A percentile compares a stretch with the other conserved stretches of the same genome.
phyloP scores from a whole-genome alignment of 2,329 filamentous ascomycete genomes.

The Pestalotiopsis sp. region DNA sequence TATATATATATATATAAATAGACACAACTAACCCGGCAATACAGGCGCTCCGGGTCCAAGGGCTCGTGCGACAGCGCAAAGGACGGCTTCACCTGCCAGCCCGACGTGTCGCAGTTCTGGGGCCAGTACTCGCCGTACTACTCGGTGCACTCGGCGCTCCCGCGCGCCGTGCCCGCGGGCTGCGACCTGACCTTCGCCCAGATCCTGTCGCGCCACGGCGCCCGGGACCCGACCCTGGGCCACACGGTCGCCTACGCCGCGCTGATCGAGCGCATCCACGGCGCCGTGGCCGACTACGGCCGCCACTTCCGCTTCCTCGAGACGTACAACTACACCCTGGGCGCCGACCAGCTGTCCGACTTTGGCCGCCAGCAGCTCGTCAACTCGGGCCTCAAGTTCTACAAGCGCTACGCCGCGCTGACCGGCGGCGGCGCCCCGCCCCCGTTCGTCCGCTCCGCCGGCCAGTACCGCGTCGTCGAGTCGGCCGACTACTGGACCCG shows the following conservation, averaged over 20 bases:
- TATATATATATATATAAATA: too few species aligned
- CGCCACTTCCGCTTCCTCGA: conserved; percentile 70
- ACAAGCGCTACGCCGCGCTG: conserved; percentile 69
- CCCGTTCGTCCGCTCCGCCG: conserved; percentile 75
- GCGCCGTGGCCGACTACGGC: conserved; percentile 56
- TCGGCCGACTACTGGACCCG: conserved; percentile 77
- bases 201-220: conserved; percentile 82
- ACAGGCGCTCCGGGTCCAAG: conserved; percentile 22
- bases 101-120: conserved; percentile 69
- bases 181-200: conserved; percentile 82
- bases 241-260: conserved; percentile 68
- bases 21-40: neutral
- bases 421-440: conserved; percentile 62
- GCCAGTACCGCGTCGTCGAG: conserved; percentile 70
- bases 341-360: conserved; percentile 67
- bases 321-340: conserved; percentile 72
- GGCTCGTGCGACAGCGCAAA: conserved; percentile 54
- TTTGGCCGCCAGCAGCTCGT: conserved; percentile 73
- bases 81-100: conserved; percentile 64
- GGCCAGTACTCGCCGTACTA: conserved; percentile 90
- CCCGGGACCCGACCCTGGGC: conserved; percentile 73
- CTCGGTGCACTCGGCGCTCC: conserved; percentile 69
- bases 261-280: conserved; percentile 69
- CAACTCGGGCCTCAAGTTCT: conserved; percentile 77
- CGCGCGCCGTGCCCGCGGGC: conserved; percentile 59